Evolutionary conservation across 1,284 basidiomycete species (phyloP), one percentile per base, ranked within the genome.

Genomic region (Pseudozyma hubeiensis): DNA sequence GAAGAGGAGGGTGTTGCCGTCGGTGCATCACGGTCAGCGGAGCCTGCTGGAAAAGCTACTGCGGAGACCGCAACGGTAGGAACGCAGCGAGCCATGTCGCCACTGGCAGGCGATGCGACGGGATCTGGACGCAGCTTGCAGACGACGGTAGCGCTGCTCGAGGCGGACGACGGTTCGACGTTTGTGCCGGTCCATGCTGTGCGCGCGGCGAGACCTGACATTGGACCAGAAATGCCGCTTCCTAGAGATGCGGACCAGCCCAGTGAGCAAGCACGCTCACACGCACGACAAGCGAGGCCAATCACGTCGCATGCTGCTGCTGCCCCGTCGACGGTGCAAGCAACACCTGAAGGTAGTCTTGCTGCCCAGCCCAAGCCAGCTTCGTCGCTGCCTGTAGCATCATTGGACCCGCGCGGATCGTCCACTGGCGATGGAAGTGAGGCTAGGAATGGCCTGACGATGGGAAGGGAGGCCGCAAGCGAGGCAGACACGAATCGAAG

Each of bases 111-210:
- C 9, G 14, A 14, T 16, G 44, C 41, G 11, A 1, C 35, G n/a
- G n/a, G 29, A 16, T 19, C 49, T n/a, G 64, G 33, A 8, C 41
- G 43, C 6, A 54, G 48, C 1, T 39, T 47, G 30, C 51, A 40
- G 37, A 40, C 52, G 24, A 50, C 43, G 46, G 49, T 19, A 14
- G 54, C 58, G 13, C 47, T 60, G 60, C 29, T 72, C 14, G 64
- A 66, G 53, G 64, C 55, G 1, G 69, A 71, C 6, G 63, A 72
- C 35, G 69, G 64, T 0, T 66, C 64, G 29, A 57, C 53, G 6
- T 72, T 72, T 31, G 56, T 35, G 24, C 43, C 63, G 6, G 63
- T 71, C 10, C 35, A 61, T 14, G 41, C 68, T 19, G 35, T 44
- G n/a, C 60, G 56, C 9, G n/a, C 40, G 35, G 16, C 31, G 40